Base-by-base conservation (phyloP, 768 basidiomycete species). In the Tricholoma sp. region DNA sequence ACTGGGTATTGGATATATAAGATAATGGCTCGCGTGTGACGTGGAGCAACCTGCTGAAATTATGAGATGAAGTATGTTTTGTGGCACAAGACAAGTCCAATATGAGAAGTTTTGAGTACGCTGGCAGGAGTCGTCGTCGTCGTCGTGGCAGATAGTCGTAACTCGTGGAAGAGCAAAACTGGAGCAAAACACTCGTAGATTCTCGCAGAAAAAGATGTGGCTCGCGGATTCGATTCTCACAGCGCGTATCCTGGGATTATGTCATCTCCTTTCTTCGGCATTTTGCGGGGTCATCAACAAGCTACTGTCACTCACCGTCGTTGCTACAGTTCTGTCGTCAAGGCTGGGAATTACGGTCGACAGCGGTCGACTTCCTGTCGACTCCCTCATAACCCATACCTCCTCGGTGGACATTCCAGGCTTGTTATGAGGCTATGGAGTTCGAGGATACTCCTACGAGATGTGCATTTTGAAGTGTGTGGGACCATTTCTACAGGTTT, bases 1-100 rank as follows among this genome's bases (percentile, higher is more conserved):
- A 49, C 55, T 24, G 58, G 59, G 61, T 64, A 62, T 64, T 49
- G 53, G 55, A 58, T 47, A 58, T 47, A 59, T 57, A 53, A 53
- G 57, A 57, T 56, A 50, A 41, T 44, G 39, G 29, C 48, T 51
- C 44, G 58, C 57, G 60, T 49, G 61, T 53, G 53, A 55, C 42
- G 51, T 54, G 55, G 54, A 50, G 44, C 48, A 47, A 32, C 29
- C 29, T 10, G 31, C 50, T 48, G 41, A 28, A 60, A 58, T 56
- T 56, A 61, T 18, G 54, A 24, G 45, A 20, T 32, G 31, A 50
- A 59, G 52, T 32, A 52, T 47, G 24, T 47, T 29, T 28, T 13
- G 45, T 29, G 13, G 45, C 41, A 8, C 20, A 29, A 45, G 20
- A n/a, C 44, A 29, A 45, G 20, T 45, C 24, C 20, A 45, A 13